phyloP scores from a whole-genome alignment of 176 grass and related monocot species.

The Avena eriantha region DNA sequence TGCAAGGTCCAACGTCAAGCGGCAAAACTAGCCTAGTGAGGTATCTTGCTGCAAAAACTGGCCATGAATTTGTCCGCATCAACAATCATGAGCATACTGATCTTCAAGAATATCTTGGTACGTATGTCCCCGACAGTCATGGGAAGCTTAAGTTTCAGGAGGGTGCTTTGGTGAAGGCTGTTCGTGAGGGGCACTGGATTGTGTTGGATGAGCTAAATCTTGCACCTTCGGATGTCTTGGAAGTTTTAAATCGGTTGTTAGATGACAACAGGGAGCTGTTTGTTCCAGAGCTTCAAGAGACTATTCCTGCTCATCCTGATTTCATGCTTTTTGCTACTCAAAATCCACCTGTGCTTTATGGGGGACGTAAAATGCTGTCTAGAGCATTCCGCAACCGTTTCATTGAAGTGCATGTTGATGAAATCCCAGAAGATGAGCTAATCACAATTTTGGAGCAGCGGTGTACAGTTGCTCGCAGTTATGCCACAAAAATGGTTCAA shows the following conservation, averaged over 20 bases:
- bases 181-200: conserved; percentile 93
- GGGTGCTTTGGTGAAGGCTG: conserved; percentile 95
- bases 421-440: conserved; percentile 93
- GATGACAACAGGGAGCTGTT: conserved; percentile 98
- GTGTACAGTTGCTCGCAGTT: conserved; percentile 70
- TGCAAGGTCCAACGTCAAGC: conserved; percentile 96
- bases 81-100: conserved; percentile 99
- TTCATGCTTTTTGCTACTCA: conserved; percentile 98
- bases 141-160: conserved; percentile 92
- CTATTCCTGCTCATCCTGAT: conserved; percentile 81
- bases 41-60: conserved; percentile 84
- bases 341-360: conserved; percentile 93
- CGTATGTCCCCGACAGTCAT: conserved; percentile 72
- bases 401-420: conserved; percentile 92
- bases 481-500: conserved; percentile 82
- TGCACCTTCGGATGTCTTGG: conserved; percentile 95
- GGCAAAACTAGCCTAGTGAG: conserved; percentile 95
- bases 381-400: conserved; percentile 97
- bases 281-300: conserved; percentile 90
- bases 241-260: conserved; percentile 93
- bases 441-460: conserved; percentile 67
- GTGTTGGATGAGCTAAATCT: conserved; percentile 99
- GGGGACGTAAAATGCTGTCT: conserved; percentile 90
- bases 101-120: conserved; percentile 97
- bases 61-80: conserved; percentile 93